Evolutionary conservation across 768 basidiomycete genomes (phyloP).

Genomic region (Hypholoma sublateritium): DNA sequence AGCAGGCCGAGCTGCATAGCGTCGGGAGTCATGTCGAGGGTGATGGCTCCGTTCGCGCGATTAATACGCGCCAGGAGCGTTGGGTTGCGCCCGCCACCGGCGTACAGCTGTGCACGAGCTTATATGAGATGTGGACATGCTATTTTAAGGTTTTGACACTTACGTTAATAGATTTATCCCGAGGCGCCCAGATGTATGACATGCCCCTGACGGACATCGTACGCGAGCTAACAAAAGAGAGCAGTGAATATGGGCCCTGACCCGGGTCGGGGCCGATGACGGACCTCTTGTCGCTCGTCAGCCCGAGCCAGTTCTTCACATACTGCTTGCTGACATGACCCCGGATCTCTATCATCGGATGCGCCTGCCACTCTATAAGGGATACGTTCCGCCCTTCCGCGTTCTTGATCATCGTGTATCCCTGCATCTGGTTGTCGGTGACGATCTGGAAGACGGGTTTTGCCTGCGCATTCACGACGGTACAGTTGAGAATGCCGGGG

Average conservation of each 20-base stretch:
- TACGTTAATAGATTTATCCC: constrained; percentile 54
- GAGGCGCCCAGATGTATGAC: constrained; percentile 56
- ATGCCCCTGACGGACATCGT: constrained; percentile 51
- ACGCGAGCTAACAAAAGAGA: constrained; percentile 35
- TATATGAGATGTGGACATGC: background rate
- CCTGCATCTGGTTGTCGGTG: constrained; percentile 49
- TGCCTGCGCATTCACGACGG: constrained; percentile 48
- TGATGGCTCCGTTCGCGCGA: constrained; percentile 40
- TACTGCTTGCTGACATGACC: constrained; percentile 47
- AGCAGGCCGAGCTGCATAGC: constrained; percentile 56
- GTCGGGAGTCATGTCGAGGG: constrained; percentile 55
- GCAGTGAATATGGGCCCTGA: background rate
- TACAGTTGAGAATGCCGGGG: constrained; percentile 54
- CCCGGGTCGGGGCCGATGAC: constrained; percentile 5
- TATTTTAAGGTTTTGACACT: constrained; percentile 17
- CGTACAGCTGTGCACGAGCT: constrained; percentile 42
- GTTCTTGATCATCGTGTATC: constrained; percentile 55
- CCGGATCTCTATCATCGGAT: constrained; percentile 52
- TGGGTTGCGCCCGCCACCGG: constrained; percentile 31
- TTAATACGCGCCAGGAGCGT: constrained; percentile 52
- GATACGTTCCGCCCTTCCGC: constrained; percentile 45
- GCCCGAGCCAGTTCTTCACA: constrained; percentile 51
- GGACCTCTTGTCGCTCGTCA: constrained; percentile 48
- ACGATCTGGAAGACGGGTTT: constrained; percentile 49
- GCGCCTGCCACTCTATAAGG: constrained; percentile 57